Evolutionary conservation across 2,329 filamentous ascomycete species (phyloP).

Genomic region (Colletotrichum graminicola): DNA sequence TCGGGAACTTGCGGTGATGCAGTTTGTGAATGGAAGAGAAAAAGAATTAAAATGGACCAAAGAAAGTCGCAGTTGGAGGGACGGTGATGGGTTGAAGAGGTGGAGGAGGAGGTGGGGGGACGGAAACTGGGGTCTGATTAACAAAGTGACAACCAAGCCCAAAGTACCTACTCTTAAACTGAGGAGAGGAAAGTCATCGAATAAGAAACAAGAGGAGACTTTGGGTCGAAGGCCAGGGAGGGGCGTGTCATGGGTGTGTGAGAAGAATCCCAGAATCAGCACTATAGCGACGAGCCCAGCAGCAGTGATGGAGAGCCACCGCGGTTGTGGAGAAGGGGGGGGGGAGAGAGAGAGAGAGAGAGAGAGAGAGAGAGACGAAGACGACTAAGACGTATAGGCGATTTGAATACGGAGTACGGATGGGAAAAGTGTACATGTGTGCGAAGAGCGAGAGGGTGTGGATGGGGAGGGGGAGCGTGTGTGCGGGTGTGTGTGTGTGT

Average conservation of each 20-base stretch:
- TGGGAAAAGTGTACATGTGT: slow-evolving; percentile 19
- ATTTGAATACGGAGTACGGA: slow-evolving; percentile 30
- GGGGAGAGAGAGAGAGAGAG: too few species aligned
- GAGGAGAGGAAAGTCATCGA: slow-evolving; percentile 41
- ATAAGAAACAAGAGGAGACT: slow-evolving; percentile 39
- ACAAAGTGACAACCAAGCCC: slow-evolving; percentile 43
- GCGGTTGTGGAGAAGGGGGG: slow-evolving; percentile 37
- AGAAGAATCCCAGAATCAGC: slow-evolving; percentile 30
- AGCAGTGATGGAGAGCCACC: slow-evolving; percentile 22
- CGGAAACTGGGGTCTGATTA: slow-evolving; percentile 43
- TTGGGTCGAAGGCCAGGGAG: slow-evolving; percentile 28
- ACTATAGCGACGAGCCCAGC: slow-evolving; percentile 17
- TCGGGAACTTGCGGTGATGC: slow-evolving; percentile 53
- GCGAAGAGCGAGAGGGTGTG: slow-evolving; percentile 17
- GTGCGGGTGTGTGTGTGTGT: slow-evolving; percentile 34
- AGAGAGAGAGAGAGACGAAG: slow-evolving; percentile 42
- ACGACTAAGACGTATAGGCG: slow-evolving; percentile 25
- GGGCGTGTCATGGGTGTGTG: slow-evolving; percentile 38
- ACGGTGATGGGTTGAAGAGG: slow-evolving; percentile 43
- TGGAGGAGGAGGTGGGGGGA: slow-evolving; percentile 42
- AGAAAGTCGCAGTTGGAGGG: slow-evolving; percentile 42
- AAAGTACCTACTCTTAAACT: slow-evolving; percentile 38
- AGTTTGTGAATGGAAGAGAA: slow-evolving; percentile 45
- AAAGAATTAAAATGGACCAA: slow-evolving; percentile 44
- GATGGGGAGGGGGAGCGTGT: slow-evolving; percentile 8